These are phyloP conservation scores for Termitomyces sp. DNA, from an alignment of 768 basidiomycete genomes.

Conservation along the genomic window DNA sequence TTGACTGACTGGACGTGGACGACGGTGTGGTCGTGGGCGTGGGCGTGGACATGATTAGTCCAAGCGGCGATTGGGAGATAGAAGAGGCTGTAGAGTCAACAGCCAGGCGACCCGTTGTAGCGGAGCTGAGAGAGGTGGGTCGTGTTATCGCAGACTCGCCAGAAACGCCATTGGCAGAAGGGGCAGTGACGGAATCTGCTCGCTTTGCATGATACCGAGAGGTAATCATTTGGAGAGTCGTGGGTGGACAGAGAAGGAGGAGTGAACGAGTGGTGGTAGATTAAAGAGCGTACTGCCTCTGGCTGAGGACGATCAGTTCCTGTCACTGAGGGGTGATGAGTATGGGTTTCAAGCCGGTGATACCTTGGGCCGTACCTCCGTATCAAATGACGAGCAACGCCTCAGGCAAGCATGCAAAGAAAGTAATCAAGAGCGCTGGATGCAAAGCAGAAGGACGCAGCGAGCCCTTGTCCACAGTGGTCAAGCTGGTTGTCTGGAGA, in stretches of 20 bases:
- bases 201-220: slow-evolving; percentile 9
- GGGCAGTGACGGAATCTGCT: slow-evolving; percentile 4
- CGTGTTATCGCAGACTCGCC: too few relatives aligned
- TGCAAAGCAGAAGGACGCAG: not conserved
- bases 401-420: slow-evolving; percentile 12
- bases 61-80: not conserved
- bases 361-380: not conserved
- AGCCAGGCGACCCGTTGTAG: slow-evolving; percentile 12
- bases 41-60: not conserved
- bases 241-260: not conserved
- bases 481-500: slow-evolving; percentile 1
- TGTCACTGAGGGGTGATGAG: slow-evolving; percentile 8
- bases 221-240: slow-evolving; percentile 11
- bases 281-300: slow-evolving; percentile 19
- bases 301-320: slow-evolving; percentile 11
- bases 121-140: too few relatives aligned
- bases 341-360: slow-evolving; percentile 2
- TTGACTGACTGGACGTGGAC: slow-evolving; percentile 13
- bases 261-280: slow-evolving; percentile 8
- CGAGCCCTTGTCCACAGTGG: not conserved
- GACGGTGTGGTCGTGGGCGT: too few relatives aligned
- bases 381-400: not conserved
- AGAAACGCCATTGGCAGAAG: slow-evolving; percentile 16
- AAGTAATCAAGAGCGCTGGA: not conserved
- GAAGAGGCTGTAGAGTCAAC: slow-evolving; percentile 8